Conservation (phyloP, 352 stramenopile species). For the Globisporangium orthogonon region DNA sequence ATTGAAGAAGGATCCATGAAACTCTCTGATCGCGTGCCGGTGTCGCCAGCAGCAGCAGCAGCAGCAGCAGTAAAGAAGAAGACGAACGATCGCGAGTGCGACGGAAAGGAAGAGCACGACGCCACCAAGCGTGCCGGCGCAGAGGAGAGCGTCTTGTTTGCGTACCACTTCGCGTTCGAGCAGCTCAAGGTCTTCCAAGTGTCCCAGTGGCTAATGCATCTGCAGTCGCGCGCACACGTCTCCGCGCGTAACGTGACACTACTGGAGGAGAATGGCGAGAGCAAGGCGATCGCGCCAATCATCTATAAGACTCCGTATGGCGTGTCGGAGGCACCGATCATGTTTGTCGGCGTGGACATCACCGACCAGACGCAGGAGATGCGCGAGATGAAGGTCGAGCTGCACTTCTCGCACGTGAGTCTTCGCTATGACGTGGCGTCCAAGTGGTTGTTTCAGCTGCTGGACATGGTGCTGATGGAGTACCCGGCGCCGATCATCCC, state of each 20-base stretch:
- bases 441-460: slow-evolving; percentile 74
- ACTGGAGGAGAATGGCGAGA: slow-evolving; percentile 53
- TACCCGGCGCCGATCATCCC: slow-evolving; percentile 82
- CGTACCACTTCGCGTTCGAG: slow-evolving; percentile 75
- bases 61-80: neutral
- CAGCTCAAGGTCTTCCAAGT: slow-evolving; percentile 80
- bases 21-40: slow-evolving; percentile 42
- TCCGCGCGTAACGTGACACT: slow-evolving; percentile 66
- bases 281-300: slow-evolving; percentile 45
- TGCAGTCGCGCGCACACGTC: slow-evolving; percentile 73
- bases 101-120: slow-evolving; percentile 1
- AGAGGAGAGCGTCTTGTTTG: slow-evolving; percentile 22
- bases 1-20: slow-evolving; percentile 55
- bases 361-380: slow-evolving; percentile 82
- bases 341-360: slow-evolving; percentile 80
- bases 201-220: slow-evolving; percentile 81
- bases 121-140: neutral
- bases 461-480: slow-evolving; percentile 72
- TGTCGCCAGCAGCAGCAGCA: slow-evolving; percentile 2
- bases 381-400: slow-evolving; percentile 82
- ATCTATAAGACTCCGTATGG: slow-evolving; percentile 81
- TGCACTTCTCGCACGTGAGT: slow-evolving; percentile 82
- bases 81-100: neutral
- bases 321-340: slow-evolving; percentile 57
- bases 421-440: slow-evolving; percentile 77